phyloP scores from a whole-genome alignment of 2,329 filamentous ascomycete genomes.

The Alternaria brassicae region DNA sequence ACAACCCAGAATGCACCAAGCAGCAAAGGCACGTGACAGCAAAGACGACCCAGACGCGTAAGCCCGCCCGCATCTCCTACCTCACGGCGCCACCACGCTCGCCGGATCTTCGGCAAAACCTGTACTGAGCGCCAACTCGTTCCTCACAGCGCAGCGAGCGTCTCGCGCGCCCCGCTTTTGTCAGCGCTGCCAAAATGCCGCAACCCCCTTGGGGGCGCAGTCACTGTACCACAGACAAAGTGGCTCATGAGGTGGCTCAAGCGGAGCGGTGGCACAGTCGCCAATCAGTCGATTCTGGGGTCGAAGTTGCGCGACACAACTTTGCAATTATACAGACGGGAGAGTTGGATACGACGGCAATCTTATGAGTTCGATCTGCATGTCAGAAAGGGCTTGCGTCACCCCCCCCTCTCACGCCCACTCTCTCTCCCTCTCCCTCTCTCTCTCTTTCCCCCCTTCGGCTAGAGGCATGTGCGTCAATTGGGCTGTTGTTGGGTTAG shows the following conservation, averaged over 20 bases:
- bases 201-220: conserved; percentile 17
- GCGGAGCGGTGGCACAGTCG: conserved; percentile 15
- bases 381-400: conserved; percentile 17
- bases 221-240: conserved; percentile 16
- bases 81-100: not conserved
- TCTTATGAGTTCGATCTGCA: conserved; percentile 10
- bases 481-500: conserved; percentile 7
- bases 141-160: not conserved
- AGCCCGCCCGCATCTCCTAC: not conserved
- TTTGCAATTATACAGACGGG: not conserved
- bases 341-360: not conserved
- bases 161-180: not conserved
- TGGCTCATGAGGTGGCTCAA: conserved; percentile 14
- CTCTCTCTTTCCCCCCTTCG: not conserved
- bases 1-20: not conserved
- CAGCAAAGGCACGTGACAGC: not conserved
- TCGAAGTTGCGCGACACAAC: not conserved
- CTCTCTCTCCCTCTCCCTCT: no score
- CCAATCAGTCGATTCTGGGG: conserved; percentile 3
- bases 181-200: not conserved
- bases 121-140: not conserved
- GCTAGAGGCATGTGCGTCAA: conserved; percentile 16
- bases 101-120: not conserved
- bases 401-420: conserved; percentile 6
- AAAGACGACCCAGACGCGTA: not conserved